These are phyloP conservation scores for Elsinoe ampelina DNA, from an alignment of 2,329 filamentous ascomycete species.

Conservation along the genomic window DNA sequence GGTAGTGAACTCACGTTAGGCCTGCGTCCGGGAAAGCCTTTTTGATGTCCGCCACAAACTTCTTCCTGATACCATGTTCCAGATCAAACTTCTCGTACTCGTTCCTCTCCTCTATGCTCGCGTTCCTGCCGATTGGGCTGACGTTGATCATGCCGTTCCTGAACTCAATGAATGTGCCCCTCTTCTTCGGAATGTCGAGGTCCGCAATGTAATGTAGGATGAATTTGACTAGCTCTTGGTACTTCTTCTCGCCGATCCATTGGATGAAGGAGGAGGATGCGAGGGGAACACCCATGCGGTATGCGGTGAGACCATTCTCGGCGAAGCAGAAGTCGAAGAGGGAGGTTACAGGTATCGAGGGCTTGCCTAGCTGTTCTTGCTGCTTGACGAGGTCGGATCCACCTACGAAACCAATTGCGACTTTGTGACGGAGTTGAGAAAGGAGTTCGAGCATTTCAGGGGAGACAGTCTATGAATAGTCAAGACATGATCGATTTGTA, in stretches of 20 bases:
- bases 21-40: slow-evolving; percentile 75
- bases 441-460: slow-evolving; percentile 80
- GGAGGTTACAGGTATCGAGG: slow-evolving; percentile 59
- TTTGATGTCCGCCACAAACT: slow-evolving; percentile 66
- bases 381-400: slow-evolving; percentile 89
- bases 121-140: slow-evolving; percentile 77
- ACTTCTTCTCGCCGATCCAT: slow-evolving; percentile 79
- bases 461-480: slow-evolving; percentile 47
- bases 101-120: slow-evolving; percentile 65
- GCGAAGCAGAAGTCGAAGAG: slow-evolving; percentile 98
- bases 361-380: slow-evolving; percentile 81
- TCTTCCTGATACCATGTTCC: slow-evolving; percentile 63
- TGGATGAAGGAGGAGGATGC: slow-evolving; percentile 78
- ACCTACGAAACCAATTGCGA: slow-evolving; percentile 84
- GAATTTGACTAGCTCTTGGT: slow-evolving; percentile 69
- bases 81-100: slow-evolving; percentile 78
- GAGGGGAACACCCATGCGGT: slow-evolving; percentile 68
- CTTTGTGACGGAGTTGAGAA: slow-evolving; percentile 70
- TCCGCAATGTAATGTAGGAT: slow-evolving; percentile 76
- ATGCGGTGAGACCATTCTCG: slow-evolving; percentile 92
- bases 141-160: slow-evolving; percentile 88
- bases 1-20: slow-evolving; percentile 58
- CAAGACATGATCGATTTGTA: too few species aligned
- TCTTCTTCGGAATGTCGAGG: slow-evolving; percentile 73
- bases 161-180: slow-evolving; percentile 79